Base-by-base conservation (phyloP, 495 filamentous ascomycete genomes). In the Xylaria cubensis region DNA sequence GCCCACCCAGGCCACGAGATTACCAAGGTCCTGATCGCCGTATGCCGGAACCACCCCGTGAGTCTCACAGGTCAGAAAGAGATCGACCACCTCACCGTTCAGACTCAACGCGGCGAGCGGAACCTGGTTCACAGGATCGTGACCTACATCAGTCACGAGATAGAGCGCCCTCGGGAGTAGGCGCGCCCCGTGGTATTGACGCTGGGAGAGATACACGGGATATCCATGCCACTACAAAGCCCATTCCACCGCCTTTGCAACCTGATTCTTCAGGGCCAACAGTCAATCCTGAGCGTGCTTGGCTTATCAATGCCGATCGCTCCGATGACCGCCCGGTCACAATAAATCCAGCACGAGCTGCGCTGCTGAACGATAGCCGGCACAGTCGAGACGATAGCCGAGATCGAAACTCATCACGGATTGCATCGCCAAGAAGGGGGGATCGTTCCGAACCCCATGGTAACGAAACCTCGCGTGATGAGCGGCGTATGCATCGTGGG, bases 261-360 rank as follows among this genome's bases (percentile, higher is more conserved):
- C 62, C 77, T n/a, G 79, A 83, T 24, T 64, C 77, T 2, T 81
- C 81, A 70, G 84, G 82, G 46, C 81, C 81, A 29, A 75, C 79
- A 19, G 81, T 83, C 61, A 84, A 85, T 58, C 84, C 84, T 2
- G 84, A 86, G 39, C 82, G 84, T 63, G 81, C 77, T 9, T 77
- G 81, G 26, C 78, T 81, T 19, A 82, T 81, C 53, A 82, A 82
- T 24, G 76, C 71, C 21, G 82, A 85, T 19, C 79, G 78, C 24
- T 75, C 79, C 5, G 81, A 84, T 4, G 78, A 78, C 41, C 76
- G 75, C 42, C 51, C 76, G 21, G 62, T 48, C 36, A 69, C 81
- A 26, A 80, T 90, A 51, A 88, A 90, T 74, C 87, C 90, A 3
- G 88, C 86, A 10, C 80, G 89, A 66, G 88, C 86, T 44, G 86